Evolutionary conservation across 805 yeast genomes (phyloP).

Genomic region (Yarrowia hollandica): DNA sequence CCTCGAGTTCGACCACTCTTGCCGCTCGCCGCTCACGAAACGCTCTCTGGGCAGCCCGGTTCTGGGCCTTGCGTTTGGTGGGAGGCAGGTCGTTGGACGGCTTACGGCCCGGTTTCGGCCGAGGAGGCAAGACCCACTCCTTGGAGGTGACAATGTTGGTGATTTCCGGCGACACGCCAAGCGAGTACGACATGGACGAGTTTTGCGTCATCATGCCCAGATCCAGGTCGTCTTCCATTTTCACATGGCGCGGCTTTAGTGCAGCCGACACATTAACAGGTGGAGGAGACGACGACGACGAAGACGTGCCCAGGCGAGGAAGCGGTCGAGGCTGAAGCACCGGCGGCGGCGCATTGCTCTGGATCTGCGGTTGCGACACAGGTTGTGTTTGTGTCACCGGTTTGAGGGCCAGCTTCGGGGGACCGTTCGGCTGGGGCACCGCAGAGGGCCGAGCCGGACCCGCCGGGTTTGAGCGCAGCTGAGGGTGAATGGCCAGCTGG

Average conservation of each 20-base stretch:
- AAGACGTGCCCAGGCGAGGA: conserved; percentile 11
- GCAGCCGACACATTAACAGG: not conserved
- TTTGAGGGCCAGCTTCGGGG: conserved; percentile 20
- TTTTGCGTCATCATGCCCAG: conserved; percentile 6
- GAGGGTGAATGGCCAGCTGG: conserved; percentile 23
- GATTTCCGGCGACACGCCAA: conserved; percentile 19
- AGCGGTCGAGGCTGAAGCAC: conserved; percentile 20
- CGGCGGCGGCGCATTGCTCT: conserved; percentile 12
- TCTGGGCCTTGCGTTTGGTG: conserved; percentile 20
- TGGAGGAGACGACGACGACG: conserved; percentile 22
- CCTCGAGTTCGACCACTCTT: conserved; percentile 4
- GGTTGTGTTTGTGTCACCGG: not conserved
- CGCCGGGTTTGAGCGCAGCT: conserved; percentile 3
- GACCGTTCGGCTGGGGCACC: not conserved
- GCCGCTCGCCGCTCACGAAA: conserved; percentile 29
- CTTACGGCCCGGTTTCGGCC: conserved; percentile 61
- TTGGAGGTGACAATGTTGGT: conserved; percentile 49
- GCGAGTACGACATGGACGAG: conserved; percentile 22
- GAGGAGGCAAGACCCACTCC: conserved; percentile 72
- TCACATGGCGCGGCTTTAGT: conserved; percentile 11
- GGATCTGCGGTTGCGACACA: not conserved
- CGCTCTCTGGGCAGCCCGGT: conserved; percentile 18
- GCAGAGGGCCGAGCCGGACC: not conserved
- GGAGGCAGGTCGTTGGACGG: conserved; percentile 31
- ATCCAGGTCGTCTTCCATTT: conserved; percentile 24